A percentile compares a stretch with the other conserved stretches of the same genome.
Evolutionary conservation across 2,329 filamentous ascomycete species (phyloP).

Genomic region (Orbilia brochopaga): DNA sequence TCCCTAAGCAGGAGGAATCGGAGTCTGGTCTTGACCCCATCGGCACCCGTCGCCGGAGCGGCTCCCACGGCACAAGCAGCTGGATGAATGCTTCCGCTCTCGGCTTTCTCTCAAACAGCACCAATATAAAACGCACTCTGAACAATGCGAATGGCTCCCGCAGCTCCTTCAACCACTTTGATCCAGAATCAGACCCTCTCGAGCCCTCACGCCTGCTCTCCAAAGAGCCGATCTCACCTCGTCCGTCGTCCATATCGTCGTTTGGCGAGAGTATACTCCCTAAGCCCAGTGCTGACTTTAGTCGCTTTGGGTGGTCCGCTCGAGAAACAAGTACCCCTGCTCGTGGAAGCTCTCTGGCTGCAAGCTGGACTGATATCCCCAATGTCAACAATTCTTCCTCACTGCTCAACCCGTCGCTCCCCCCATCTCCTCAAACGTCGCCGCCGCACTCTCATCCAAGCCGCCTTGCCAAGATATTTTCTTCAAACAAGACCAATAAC

Average conservation of each 20-base stretch:
- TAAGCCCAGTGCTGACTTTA: constrained; percentile 54
- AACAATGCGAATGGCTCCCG: constrained; percentile 52
- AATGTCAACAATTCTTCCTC: constrained; percentile 37
- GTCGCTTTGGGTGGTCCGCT: constrained; percentile 54
- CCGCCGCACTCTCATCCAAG: constrained; percentile 37
- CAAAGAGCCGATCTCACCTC: constrained; percentile 52
- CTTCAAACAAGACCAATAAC: constrained; percentile 41
- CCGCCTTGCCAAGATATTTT: constrained; percentile 47
- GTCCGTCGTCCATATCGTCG: constrained; percentile 54
- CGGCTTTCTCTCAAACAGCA: constrained; percentile 58
- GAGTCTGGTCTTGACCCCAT: constrained; percentile 58
- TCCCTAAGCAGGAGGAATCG: constrained; percentile 64
- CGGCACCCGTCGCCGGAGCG: constrained; percentile 58
- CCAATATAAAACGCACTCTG: constrained; percentile 44
- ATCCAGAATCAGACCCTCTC: constrained; percentile 54
- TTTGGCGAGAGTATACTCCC: constrained; percentile 53
- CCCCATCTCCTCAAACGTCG: constrained; percentile 50
- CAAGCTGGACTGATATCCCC: constrained; percentile 53
- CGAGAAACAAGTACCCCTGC: constrained; percentile 20
- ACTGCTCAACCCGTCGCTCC: constrained; percentile 48
- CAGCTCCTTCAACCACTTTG: constrained; percentile 61
- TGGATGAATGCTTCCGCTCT: constrained; percentile 61
- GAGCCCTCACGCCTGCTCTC: constrained; percentile 54
- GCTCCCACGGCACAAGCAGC: constrained; percentile 56
- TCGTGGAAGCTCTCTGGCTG: constrained; percentile 50